Percentiles rank a stretch among this genome's conserved stretches.
These are phyloP conservation scores for Calonectria fujianensis DNA, from an alignment of 2,329 filamentous ascomycete species.

Conservation along the genomic window DNA sequence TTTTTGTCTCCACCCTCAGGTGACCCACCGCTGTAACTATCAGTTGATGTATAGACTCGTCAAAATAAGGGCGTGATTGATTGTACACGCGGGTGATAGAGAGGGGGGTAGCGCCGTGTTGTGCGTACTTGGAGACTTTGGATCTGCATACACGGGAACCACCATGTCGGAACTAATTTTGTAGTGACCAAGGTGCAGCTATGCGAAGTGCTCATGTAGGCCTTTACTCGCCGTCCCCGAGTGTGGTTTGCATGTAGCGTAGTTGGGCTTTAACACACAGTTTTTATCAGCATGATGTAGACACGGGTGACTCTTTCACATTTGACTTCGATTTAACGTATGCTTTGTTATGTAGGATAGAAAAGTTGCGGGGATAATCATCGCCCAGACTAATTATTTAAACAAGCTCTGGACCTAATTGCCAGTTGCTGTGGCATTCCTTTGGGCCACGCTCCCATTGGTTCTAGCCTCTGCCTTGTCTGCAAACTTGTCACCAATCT, in stretches of 20 bases:
- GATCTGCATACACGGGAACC: neutral
- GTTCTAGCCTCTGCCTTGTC: neutral
- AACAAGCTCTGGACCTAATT: neutral
- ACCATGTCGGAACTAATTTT: neutral
- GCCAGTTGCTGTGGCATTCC: conserved; percentile 1
- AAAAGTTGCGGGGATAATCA: neutral
- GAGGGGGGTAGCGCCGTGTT: too few species aligned
- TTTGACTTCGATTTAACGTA: neutral
- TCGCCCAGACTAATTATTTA: neutral
- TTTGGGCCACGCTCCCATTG: conserved; percentile 26
- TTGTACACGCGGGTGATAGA: too few species aligned
- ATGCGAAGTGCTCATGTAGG: too few species aligned
- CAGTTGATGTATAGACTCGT: neutral
- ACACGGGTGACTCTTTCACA: too few species aligned
- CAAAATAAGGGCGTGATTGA: neutral
- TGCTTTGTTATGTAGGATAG: neutral
- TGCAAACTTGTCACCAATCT: conserved; percentile 29
- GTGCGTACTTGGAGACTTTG: neutral
- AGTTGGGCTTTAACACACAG: neutral
- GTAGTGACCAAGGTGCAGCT: neutral
- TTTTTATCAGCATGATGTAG: neutral
- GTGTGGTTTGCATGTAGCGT: neutral
- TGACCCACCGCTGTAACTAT: too few species aligned
- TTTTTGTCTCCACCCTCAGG: too few species aligned
- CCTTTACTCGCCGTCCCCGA: neutral